Conservation (phyloP, 495 filamentous ascomycete genomes). For the Bathelium albidoporum region DNA sequence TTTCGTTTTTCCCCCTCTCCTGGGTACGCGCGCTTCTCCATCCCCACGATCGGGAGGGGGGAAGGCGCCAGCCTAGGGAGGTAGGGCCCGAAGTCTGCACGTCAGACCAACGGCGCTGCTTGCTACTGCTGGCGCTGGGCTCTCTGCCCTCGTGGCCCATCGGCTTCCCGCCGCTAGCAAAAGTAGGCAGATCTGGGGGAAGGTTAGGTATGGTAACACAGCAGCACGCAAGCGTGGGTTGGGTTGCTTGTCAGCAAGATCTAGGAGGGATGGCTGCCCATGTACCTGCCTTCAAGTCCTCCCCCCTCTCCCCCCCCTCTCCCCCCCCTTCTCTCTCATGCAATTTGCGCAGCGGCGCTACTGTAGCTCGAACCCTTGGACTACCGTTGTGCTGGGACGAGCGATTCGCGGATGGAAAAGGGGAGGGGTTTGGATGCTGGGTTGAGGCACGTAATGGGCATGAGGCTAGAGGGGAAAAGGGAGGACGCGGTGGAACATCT, state of each 20-base stretch:
- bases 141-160: not conserved
- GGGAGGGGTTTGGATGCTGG: too few relatives aligned
- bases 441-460: not conserved
- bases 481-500: too few relatives aligned
- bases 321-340: too few relatives aligned
- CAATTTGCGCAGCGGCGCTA: conserved; percentile 4
- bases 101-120: not conserved
- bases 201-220: too few relatives aligned
- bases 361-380: not conserved
- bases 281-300: too few relatives aligned
- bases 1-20: too few relatives aligned
- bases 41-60: too few relatives aligned
- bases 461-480: not conserved
- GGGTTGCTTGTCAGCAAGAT: too few relatives aligned
- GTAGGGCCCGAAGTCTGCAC: not conserved
- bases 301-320: too few relatives aligned
- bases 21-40: too few relatives aligned
- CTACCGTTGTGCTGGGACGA: not conserved
- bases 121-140: not conserved
- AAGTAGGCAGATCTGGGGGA: not conserved
- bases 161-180: not conserved
- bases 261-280: too few relatives aligned
- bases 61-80: too few relatives aligned
- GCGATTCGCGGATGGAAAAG: not conserved
- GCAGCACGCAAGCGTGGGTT: not conserved